Conservation (phyloP, 2,329 filamentous ascomycete species). For the Alternaria metachromatica region DNA sequence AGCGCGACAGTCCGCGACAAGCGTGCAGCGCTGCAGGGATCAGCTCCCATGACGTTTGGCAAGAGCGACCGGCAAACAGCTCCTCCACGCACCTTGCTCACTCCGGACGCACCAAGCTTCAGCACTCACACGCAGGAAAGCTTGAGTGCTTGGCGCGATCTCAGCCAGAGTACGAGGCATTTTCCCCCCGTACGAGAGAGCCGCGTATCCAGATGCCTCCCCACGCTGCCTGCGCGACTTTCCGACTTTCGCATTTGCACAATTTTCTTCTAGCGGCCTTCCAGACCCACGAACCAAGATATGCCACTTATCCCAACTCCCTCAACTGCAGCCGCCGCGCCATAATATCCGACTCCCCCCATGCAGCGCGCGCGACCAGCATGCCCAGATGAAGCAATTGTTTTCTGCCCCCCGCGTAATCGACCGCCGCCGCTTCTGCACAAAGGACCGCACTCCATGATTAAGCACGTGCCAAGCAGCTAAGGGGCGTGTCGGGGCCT, state of each 20-base stretch:
- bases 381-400: constrained; percentile 4
- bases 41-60: constrained; percentile 13
- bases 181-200: constrained; percentile 17
- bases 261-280: constrained; percentile 27
- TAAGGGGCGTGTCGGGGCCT: constrained; percentile 17
- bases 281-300: constrained; percentile 18
- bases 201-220: constrained; percentile 6
- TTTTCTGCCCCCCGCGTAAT: constrained; percentile 18
- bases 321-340: constrained; percentile 1
- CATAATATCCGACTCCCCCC: constrained; percentile 6
- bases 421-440: constrained; percentile 19
- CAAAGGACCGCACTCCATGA: constrained; percentile 15
- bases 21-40: constrained; percentile 15
- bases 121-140: constrained; percentile 2
- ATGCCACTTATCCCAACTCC: constrained; percentile 2
- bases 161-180: constrained; percentile 5
- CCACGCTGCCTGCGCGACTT: constrained; percentile 19
- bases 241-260: constrained; percentile 10
- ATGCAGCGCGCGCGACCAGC: constrained; percentile 7
- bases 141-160: constrained; percentile 11
- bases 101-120: constrained; percentile 13
- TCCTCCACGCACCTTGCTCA: background rate
- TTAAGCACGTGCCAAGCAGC: constrained; percentile 18
- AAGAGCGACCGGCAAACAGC: constrained; percentile 3
- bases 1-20: constrained; percentile 22